Conservation (phyloP, 208 protist genomes). For the Leishmania martiniquensis region DNA sequence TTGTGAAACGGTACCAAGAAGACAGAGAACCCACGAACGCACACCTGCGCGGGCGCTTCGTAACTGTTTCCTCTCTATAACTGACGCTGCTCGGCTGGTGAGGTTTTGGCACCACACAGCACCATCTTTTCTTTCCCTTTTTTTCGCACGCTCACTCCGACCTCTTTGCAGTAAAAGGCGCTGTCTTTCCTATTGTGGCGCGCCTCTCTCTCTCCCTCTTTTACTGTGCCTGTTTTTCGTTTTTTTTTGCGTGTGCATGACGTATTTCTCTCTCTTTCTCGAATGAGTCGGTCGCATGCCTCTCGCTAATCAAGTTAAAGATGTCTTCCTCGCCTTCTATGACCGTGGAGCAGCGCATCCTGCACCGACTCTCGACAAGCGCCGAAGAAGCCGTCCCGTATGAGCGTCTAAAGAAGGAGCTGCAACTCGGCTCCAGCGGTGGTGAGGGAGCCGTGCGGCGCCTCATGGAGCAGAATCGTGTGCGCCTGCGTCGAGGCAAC, state of each 20-base stretch:
- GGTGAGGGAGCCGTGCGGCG: slow-evolving; percentile 56
- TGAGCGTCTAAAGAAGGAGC: slow-evolving; percentile 50
- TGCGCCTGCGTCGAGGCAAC: slow-evolving; percentile 49
- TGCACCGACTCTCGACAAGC: slow-evolving; percentile 35
- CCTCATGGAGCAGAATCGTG: slow-evolving; percentile 53
- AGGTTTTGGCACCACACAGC: neutral
- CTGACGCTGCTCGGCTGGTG: neutral
- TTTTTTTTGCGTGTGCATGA: slow-evolving; percentile 1
- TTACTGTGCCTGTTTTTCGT: too few relatives aligned
- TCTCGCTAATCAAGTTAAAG: neutral
- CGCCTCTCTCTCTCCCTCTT: too few relatives aligned
- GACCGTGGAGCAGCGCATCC: slow-evolving; percentile 47
- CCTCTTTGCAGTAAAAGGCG: neutral
- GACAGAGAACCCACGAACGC: neutral
- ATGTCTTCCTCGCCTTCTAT: slow-evolving; percentile 10
- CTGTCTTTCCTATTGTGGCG: too few relatives aligned
- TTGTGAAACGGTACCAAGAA: neutral
- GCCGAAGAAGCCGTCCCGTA: slow-evolving; percentile 54
- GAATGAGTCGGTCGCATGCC: neutral
- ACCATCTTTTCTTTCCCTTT: neutral
- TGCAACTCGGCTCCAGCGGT: slow-evolving; percentile 35
- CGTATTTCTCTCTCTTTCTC: neutral
- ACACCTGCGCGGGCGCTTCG: neutral
- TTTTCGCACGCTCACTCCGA: slow-evolving; percentile 8
- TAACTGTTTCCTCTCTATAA: neutral